These are phyloP conservation scores for Acanthamoeba triangularis DNA, from an alignment of 208 protist species.

Conservation along the genomic window DNA sequence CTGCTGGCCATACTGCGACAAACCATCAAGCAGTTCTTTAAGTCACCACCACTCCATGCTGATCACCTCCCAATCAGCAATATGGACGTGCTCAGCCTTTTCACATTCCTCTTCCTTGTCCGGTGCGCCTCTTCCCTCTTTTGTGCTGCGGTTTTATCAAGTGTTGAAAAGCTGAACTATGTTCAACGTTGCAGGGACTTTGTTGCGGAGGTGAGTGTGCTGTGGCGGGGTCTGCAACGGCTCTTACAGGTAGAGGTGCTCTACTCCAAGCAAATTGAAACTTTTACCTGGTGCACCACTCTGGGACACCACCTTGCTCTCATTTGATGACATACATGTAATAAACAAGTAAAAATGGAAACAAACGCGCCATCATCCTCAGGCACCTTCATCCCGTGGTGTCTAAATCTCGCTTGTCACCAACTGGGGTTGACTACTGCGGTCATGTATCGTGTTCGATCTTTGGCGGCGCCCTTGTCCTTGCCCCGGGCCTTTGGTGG, in stretches of 20 bases:
- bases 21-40: not conserved
- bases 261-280: slow-evolving; percentile 43
- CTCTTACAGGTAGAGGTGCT: slow-evolving; percentile 42
- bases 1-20: not conserved
- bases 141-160: too few species aligned
- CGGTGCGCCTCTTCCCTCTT: not conserved
- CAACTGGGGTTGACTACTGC: too few species aligned
- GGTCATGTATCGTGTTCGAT: too few species aligned
- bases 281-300: not conserved
- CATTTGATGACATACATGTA: too few species aligned
- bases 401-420: too few species aligned
- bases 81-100: slow-evolving; percentile 56
- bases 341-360: too few species aligned
- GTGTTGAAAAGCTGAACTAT: too few species aligned
- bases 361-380: too few species aligned
- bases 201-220: slow-evolving; percentile 28
- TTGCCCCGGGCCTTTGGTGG: too few species aligned
- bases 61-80: not conserved
- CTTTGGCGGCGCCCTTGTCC: too few species aligned
- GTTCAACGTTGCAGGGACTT: too few species aligned
- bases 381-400: too few species aligned
- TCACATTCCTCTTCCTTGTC: slow-evolving; percentile 63
- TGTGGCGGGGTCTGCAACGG: slow-evolving; percentile 48
- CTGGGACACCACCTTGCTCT: not conserved
- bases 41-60: not conserved